phyloP scores from a whole-genome alignment of 129 eudicot genomes.

The Rutidosis leptorrhynchoides region DNA sequence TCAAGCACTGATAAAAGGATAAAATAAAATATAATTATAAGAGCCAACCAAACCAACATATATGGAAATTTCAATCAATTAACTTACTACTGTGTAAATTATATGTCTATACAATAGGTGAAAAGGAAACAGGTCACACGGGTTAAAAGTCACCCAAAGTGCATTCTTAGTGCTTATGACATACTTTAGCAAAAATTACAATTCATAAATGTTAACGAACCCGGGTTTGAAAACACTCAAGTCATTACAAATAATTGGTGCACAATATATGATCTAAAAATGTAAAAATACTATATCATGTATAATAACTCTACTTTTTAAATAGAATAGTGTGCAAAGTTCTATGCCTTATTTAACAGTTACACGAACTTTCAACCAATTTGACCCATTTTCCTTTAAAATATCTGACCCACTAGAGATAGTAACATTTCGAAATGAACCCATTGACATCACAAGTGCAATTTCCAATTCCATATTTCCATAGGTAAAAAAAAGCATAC shows the following conservation, averaged over 20 bases:
- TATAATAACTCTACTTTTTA: neutral
- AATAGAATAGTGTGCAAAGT: neutral
- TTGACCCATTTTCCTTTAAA: neutral
- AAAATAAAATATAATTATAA: neutral
- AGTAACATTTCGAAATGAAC: neutral
- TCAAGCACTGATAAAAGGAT: slow-evolving; percentile 49
- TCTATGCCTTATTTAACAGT: neutral
- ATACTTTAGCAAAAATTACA: neutral
- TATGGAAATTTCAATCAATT: neutral
- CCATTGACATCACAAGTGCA: neutral
- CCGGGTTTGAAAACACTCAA: no score
- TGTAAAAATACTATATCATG: neutral
- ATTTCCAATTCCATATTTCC: slow-evolving; percentile 8
- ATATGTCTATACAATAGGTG: neutral
- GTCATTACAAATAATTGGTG: neutral
- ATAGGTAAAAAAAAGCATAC: slow-evolving; percentile 27
- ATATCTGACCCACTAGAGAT: neutral
- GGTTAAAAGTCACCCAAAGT: neutral
- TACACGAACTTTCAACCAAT: neutral
- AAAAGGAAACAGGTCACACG: neutral
- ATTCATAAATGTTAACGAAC: neutral
- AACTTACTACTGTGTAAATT: neutral
- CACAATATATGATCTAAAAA: neutral
- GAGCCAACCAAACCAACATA: neutral
- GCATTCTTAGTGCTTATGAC: neutral